Evolutionary conservation across 2,329 filamentous ascomycete species (phyloP), one percentile per base, ranked within the genome.

Genomic region (Paracoccidioides brasiliensis): DNA sequence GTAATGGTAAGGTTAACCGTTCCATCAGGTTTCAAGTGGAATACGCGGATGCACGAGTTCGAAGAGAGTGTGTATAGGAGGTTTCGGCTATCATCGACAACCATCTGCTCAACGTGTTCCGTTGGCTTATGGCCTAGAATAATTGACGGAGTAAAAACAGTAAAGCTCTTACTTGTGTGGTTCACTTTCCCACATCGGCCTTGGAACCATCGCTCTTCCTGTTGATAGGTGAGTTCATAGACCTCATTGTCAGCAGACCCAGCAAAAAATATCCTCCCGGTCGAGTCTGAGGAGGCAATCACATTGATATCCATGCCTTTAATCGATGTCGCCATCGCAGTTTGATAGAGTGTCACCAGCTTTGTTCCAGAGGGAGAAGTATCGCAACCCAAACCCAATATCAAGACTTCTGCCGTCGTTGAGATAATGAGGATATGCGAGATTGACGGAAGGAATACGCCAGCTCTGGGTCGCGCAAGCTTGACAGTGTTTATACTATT

Each of bases 201-300:
- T 54, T 87, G 85, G 67, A 98, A 98, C 93, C 93, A 98, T 63
- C 87, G 86, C 72, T 98, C 93, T 69, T 97, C 90, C 66, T 95
- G 90, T 71, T 97, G 91, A 68, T 98, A 98, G 62, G 86, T 90
- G 54, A 98, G 80, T 71, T 98, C 93, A 69, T 93, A 88, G 50
- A 98, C 82, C 64, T 97, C 90, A 60, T 89, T 89, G 61, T 91
- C 88, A 52, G 78, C 80, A 52, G 79, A 80, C 41, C 90, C 88
- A 44, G 86, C 84, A 66, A 96, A 95, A 76, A 98, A 98, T 61
- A 98, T 93, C 58, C 93, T 86, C 7, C 94, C 94, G 28, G 82
- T 86, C 22, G 84, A 83, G 2, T 75, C 72, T 0, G 90, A 93
- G 14, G 86, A 88, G 28, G 84, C 83, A 62, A 98, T 90, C 48